A percentile compares a stretch with the other conserved stretches of the same genome.
phyloP scores from a whole-genome alignment of 805 yeast species.

The Saccharomycodes ludwigii region DNA sequence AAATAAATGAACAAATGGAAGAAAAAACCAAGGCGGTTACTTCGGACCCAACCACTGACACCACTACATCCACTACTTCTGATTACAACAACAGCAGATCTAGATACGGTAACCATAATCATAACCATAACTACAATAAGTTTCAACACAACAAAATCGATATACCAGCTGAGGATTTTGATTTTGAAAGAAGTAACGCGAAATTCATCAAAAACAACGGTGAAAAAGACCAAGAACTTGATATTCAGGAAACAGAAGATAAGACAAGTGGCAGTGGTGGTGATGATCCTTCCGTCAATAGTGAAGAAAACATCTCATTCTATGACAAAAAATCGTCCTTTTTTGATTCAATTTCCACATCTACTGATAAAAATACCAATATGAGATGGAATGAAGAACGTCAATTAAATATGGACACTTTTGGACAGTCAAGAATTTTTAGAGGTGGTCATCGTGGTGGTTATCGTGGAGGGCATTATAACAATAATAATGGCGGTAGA shows the following conservation, averaged over 20 bases:
- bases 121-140: constrained; percentile 4
- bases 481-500: constrained; percentile 18
- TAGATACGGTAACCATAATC: constrained; percentile 4
- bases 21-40: constrained; percentile 1
- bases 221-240: constrained; percentile 21
- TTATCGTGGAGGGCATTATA: constrained; percentile 26
- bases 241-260: constrained; percentile 13
- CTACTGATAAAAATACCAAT: constrained; percentile 34
- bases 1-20: background rate
- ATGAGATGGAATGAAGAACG: constrained; percentile 68
- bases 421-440: constrained; percentile 57
- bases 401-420: constrained; percentile 64
- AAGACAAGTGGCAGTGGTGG: constrained; percentile 8
- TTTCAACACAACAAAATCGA: constrained; percentile 15
- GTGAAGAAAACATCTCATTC: constrained; percentile 18
- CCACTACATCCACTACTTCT: constrained; percentile 3
- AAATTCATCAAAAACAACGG: constrained; percentile 45
- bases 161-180: constrained; percentile 51
- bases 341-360: constrained; percentile 74
- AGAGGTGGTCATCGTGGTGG: constrained; percentile 47
- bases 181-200: constrained; percentile 64
- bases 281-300: constrained; percentile 2
- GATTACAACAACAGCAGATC: constrained; percentile 5
- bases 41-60: constrained; percentile 5
- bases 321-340: constrained; percentile 80